Base-by-base conservation (phyloP, 495 filamentous ascomycete genomes). In the Tuber melanosporum region DNA sequence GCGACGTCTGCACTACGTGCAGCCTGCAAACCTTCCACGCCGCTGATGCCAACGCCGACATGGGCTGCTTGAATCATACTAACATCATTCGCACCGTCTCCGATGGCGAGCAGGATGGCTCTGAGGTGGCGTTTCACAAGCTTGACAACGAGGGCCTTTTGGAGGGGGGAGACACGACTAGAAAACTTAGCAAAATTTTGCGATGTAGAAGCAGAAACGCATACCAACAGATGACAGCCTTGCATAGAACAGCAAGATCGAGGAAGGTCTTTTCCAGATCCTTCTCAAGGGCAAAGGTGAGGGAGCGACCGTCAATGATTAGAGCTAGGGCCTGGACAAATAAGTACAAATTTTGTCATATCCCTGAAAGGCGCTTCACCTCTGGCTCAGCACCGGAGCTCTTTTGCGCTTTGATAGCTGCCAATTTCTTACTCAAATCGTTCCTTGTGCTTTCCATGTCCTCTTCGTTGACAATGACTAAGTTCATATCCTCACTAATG, bases 1-100 rank as follows among this genome's bases (percentile, higher is more conserved):
- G 94, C 89, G 46, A 99, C 93, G 87, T 99, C 96, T 77, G 96
- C 96, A 77, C 93, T 95, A 84, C 96, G 90, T 66, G 96, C 96
- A 57, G 95, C 95, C 85, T 99, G 95, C n/a, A 99, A 90, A 88
- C 96, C 96, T 88, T 99, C 96, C 46, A 97, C 89, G 85, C 96
- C 96, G 81, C 93, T 96, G 84, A 99, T 99, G 84, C 96, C 96
- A 72, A 99, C 94, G 76, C 96, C 96, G 79, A 99, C 96, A 84
- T 99, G 96, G 15, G 96, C 96, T 26, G 96, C 96, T 86, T 99
- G 96, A 79, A 98, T 99, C 96, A 98, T 99, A 43, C 94, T 97
- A 26, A 98, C 96, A 81, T 98, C 96, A 86, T 99, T 99, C 57
- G 96, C 96, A 77, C 96, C 96, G 81, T 99, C 96, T 77, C 96